Evolutionary conservation across 106 monocot genomes (phyloP).

Genomic region (Platanthera zijinensis): DNA sequence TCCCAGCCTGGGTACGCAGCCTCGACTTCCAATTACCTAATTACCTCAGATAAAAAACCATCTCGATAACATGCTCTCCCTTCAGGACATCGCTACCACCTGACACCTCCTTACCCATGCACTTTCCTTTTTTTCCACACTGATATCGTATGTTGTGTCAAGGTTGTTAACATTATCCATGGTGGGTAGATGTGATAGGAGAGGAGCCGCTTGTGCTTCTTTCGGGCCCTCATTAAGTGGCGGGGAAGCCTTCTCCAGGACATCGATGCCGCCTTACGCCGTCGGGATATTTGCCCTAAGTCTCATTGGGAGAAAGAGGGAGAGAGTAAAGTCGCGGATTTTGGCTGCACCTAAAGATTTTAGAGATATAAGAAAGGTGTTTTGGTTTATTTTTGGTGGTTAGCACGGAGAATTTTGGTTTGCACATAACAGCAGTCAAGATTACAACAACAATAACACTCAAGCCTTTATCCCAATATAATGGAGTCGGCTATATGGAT

Average conservation of each 20-base stretch:
- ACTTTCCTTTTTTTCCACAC: conserved; percentile 8
- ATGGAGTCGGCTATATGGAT: too few species aligned
- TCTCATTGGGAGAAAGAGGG: too few species aligned
- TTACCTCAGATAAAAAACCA: background rate
- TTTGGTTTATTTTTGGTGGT: too few species aligned
- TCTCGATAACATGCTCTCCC: background rate
- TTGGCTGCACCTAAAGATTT: too few species aligned
- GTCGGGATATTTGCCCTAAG: too few species aligned
- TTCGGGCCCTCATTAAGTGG: conserved; percentile 24
- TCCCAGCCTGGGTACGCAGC: conserved; percentile 32
- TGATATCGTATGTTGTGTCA: background rate
- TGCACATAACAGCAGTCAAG: too few species aligned
- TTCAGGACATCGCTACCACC: conserved; percentile 1
- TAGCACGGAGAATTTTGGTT: too few species aligned
- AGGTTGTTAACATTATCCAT: conserved; percentile 17
- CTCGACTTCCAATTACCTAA: conserved; percentile 34
- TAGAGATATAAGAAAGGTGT: too few species aligned
- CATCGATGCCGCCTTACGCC: too few species aligned
- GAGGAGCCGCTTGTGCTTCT: conserved; percentile 90
- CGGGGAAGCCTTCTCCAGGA: conserved; percentile 10
- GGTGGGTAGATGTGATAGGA: conserved; percentile 37
- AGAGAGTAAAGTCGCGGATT: too few species aligned
- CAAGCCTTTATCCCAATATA: too few species aligned
- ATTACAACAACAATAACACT: too few species aligned
- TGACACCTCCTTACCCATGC: conserved; percentile 13